phyloP scores from a whole-genome alignment of 495 filamentous ascomycete genomes.

The Thermothielavioides terrestris region DNA sequence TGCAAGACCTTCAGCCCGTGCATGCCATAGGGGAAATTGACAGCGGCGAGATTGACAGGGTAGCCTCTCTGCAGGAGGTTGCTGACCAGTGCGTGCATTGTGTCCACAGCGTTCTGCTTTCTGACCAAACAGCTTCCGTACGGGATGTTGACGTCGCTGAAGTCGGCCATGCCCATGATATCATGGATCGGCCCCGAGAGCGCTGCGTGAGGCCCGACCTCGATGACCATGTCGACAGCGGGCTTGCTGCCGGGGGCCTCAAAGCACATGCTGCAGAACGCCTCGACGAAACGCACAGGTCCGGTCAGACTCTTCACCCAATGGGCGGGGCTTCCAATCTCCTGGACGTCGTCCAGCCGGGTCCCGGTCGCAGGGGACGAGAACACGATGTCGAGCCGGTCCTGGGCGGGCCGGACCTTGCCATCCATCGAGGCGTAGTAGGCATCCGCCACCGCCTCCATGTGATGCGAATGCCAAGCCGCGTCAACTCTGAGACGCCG shows the following conservation, averaged over 20 bases:
- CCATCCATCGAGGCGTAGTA: slow-evolving; percentile 27
- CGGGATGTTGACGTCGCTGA: slow-evolving; percentile 15
- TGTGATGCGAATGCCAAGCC: slow-evolving; percentile 42
- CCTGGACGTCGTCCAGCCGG: slow-evolving; percentile 13
- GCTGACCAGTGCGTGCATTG: slow-evolving; percentile 22
- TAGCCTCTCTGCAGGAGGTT: slow-evolving; percentile 30
- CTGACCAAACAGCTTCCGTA: slow-evolving; percentile 25
- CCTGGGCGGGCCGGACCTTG: slow-evolving; percentile 15
- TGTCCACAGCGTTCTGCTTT: slow-evolving; percentile 26
- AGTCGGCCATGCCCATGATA: slow-evolving; percentile 29
- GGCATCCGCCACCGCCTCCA: slow-evolving; percentile 29
- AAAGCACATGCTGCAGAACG: slow-evolving; percentile 27
- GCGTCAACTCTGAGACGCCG: slow-evolving; percentile 30
- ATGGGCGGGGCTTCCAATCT: slow-evolving; percentile 26
- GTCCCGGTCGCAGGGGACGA: slow-evolving; percentile 19
- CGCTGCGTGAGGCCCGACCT: slow-evolving; percentile 33
- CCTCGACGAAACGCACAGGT: slow-evolving; percentile 38
- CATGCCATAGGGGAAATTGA: slow-evolving; percentile 27
- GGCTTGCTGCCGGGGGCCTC: slow-evolving; percentile 1
- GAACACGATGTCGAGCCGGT: slow-evolving; percentile 15
- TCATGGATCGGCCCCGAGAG: slow-evolving; percentile 48
- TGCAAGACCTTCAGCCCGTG: slow-evolving; percentile 27
- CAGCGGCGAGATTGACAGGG: slow-evolving; percentile 31
- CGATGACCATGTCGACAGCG: slow-evolving; percentile 27
- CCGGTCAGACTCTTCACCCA: slow-evolving; percentile 40